Evolutionary conservation across 225 moss, liverwort and hornwort genomes (phyloP).

Genomic region (Neckera pumila): DNA sequence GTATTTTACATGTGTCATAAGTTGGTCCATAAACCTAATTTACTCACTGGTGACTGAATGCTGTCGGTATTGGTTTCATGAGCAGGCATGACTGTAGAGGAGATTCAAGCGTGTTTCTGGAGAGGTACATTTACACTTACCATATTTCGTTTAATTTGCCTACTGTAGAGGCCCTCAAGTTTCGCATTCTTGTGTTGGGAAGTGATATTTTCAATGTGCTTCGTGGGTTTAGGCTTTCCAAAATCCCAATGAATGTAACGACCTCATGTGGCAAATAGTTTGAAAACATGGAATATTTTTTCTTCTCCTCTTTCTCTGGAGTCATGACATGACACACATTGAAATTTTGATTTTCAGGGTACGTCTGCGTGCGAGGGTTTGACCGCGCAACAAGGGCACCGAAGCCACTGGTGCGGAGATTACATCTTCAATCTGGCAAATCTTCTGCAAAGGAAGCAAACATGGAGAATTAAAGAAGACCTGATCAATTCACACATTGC

Average conservation of each 20-base stretch:
- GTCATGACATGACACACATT: neutral
- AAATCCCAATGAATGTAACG: neutral
- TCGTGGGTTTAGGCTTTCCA: neutral
- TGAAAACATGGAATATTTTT: neutral
- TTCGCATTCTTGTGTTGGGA: neutral
- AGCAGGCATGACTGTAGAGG: conserved; percentile 45
- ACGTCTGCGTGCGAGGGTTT: conserved; percentile 84
- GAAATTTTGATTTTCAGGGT: conserved; percentile 17
- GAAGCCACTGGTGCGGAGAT: conserved; percentile 52
- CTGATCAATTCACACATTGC: neutral
- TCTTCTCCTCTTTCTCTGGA: neutral
- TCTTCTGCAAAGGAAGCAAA: conserved; percentile 15
- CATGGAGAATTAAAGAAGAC: neutral
- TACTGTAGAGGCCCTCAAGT: no score
- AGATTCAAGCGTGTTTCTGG: conserved; percentile 84
- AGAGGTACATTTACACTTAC: conserved; percentile 18
- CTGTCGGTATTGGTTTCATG: neutral
- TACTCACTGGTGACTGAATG: neutral
- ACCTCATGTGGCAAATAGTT: neutral
- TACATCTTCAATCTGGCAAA: conserved; percentile 64
- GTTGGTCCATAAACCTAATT: neutral
- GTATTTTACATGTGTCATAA: neutral
- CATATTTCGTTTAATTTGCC: neutral
- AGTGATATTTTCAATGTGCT: neutral
- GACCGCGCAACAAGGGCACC: conserved; percentile 51